phyloP scores from a whole-genome alignment of 768 basidiomycete species.

The Phanerodontia chrysosporium region DNA sequence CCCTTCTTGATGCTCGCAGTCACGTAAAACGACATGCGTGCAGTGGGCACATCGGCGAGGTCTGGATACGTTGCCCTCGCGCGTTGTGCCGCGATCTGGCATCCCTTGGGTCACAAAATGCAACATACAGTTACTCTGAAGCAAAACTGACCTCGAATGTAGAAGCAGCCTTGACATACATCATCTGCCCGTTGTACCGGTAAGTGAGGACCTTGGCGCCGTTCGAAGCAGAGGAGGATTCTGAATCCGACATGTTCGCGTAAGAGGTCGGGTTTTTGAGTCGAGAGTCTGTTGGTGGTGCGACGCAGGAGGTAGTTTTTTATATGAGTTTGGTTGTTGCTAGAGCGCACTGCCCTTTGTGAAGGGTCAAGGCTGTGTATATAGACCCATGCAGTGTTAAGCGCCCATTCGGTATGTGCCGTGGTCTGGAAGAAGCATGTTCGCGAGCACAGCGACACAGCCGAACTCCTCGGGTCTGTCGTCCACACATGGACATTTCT shows the following conservation, averaged over 20 bases:
- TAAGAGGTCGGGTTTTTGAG: not conserved
- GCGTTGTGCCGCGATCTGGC: not conserved
- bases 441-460: no score
- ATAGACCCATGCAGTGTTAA: no score
- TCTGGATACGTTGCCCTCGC: not conserved
- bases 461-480: no score
- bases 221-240: not conserved
- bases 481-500: no score
- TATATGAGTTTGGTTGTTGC: no score
- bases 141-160: slow-evolving; percentile 12
- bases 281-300: no score
- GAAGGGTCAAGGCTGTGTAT: no score
- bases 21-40: not conserved
- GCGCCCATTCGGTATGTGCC: no score
- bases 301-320: no score
- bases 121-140: slow-evolving; percentile 1
- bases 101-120: not conserved
- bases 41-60: not conserved
- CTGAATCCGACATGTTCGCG: not conserved
- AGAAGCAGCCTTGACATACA: slow-evolving; percentile 24
- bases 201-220: slow-evolving; percentile 22
- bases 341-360: no score
- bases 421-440: no score
- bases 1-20: not conserved
- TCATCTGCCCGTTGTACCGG: slow-evolving; percentile 19